These are phyloP conservation scores for Thelephora terrestris DNA, from an alignment of 1,284 basidiomycete genomes.

Conservation along the genomic window DNA sequence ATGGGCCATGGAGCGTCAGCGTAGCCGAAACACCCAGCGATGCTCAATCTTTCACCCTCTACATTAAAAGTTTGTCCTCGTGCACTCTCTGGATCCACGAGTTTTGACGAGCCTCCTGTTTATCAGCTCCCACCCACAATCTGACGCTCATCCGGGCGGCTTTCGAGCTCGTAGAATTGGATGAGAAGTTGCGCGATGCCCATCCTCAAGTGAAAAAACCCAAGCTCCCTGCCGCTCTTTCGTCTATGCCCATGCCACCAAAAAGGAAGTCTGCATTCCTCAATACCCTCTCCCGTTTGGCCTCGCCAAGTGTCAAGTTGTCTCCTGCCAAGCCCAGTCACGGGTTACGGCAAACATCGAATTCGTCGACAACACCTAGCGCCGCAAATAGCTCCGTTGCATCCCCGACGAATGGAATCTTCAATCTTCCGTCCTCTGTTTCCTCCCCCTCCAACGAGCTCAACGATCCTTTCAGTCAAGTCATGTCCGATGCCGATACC, in stretches of 20 bases:
- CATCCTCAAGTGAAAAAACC: slow-evolving; percentile 47
- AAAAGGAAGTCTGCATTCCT: slow-evolving; percentile 76
- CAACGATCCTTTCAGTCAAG: slow-evolving; percentile 49
- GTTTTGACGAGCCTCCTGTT: slow-evolving; percentile 7
- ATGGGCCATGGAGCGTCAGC: slow-evolving; percentile 42
- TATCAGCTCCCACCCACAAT: slow-evolving; percentile 75
- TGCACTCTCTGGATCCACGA: not conserved
- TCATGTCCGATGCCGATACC: slow-evolving; percentile 22
- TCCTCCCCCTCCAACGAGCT: slow-evolving; percentile 45
- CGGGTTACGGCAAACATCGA: slow-evolving; percentile 27
- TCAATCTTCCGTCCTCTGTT: slow-evolving; percentile 33
- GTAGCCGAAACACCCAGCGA: slow-evolving; percentile 39
- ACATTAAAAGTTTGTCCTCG: slow-evolving; percentile 35
- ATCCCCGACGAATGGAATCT: slow-evolving; percentile 23
- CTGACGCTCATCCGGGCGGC: slow-evolving; percentile 73
- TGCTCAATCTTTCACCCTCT: slow-evolving; percentile 31
- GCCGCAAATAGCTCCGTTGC: slow-evolving; percentile 21
- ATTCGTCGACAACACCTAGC: slow-evolving; percentile 15
- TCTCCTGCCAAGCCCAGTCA: slow-evolving; percentile 9
- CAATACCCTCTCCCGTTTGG: slow-evolving; percentile 69
- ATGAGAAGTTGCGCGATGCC: slow-evolving; percentile 58
- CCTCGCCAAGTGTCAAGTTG: slow-evolving; percentile 49
- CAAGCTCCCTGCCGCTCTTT: slow-evolving; percentile 47
- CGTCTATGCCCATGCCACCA: slow-evolving; percentile 39
- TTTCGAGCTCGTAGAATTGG: slow-evolving; percentile 66